Conservation (phyloP, 164 flowering plant genomes). For the Nymphaea colorata region DNA sequence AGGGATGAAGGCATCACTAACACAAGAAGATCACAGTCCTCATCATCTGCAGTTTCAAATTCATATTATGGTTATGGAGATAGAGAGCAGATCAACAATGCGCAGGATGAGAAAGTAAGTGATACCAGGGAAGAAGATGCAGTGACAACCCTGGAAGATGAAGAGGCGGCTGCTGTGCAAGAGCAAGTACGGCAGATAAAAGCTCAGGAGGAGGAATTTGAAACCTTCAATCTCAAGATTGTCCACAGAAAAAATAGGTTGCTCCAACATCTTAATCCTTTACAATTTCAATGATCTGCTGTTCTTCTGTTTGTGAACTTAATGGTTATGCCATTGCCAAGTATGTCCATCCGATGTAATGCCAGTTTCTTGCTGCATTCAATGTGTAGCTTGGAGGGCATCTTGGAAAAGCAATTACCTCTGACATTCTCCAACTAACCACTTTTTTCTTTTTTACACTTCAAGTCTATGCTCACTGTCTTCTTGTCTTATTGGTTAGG, state of each 20-base stretch:
- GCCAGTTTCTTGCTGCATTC: too few species aligned
- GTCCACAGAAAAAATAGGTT: slow-evolving; percentile 98
- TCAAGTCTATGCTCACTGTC: neutral
- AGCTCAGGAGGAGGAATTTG: slow-evolving; percentile 97
- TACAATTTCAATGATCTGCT: too few species aligned
- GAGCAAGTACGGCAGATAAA: slow-evolving; percentile 96
- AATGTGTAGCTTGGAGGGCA: too few species aligned
- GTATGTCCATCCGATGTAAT: too few species aligned
- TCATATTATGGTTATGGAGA: slow-evolving; percentile 52
- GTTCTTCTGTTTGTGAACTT: too few species aligned
- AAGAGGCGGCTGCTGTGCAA: slow-evolving; percentile 91
- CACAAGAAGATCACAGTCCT: slow-evolving; percentile 43
- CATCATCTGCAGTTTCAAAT: slow-evolving; percentile 52
- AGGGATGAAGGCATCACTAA: slow-evolving; percentile 48
- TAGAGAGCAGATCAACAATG: slow-evolving; percentile 33
- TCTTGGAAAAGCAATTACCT: too few species aligned
- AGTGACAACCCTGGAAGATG: slow-evolving; percentile 67
- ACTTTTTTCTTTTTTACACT: neutral
- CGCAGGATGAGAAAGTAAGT: slow-evolving; percentile 31
- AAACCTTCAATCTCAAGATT: slow-evolving; percentile 86
- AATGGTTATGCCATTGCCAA: too few species aligned
- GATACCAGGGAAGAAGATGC: slow-evolving; percentile 59
- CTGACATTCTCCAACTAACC: neutral
- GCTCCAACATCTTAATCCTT: slow-evolving; percentile 1
- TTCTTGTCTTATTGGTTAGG: neutral